A percentile compares a stretch with the other conserved stretches of the same genome.
phyloP scores from a whole-genome alignment of 495 filamentous ascomycete genomes.

The Pyronema domesticum region DNA sequence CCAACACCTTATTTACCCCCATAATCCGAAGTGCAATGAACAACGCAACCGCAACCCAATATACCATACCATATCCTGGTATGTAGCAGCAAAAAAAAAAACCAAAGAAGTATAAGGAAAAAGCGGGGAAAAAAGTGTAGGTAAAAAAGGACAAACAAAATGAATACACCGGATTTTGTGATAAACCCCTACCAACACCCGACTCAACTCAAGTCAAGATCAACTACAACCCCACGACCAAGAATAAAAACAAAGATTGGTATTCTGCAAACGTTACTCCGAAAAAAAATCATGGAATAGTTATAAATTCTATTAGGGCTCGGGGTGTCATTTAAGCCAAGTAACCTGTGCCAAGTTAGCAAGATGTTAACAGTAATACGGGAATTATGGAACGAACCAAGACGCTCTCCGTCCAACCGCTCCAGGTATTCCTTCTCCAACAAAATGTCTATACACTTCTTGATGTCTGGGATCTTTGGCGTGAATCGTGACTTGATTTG shows the following conservation, averaged over 20 bases:
- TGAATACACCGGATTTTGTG: too few relatives aligned
- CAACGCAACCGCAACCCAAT: too few relatives aligned
- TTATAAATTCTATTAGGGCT: background rate
- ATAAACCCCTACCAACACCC: too few relatives aligned
- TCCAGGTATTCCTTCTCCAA: slow-evolving; percentile 99
- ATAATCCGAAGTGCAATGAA: too few relatives aligned
- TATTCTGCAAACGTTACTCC: too few relatives aligned
- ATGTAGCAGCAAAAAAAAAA: too few relatives aligned
- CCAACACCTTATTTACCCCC: too few relatives aligned
- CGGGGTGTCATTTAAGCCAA: background rate
- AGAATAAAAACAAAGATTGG: too few relatives aligned
- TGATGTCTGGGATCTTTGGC: slow-evolving; percentile 86
- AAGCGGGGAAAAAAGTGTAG: too few relatives aligned
- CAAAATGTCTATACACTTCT: slow-evolving; percentile 97
- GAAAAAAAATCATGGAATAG: background rate
- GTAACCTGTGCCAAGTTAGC: background rate
- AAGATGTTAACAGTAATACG: background rate
- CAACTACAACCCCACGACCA: background rate
- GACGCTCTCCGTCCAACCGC: slow-evolving; percentile 78
- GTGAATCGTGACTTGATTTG: slow-evolving; percentile 91
- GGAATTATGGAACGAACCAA: slow-evolving; percentile 61
- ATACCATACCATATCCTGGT: too few relatives aligned
- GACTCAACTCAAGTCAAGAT: background rate
- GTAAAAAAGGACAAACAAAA: too few relatives aligned
- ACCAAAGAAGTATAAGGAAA: too few relatives aligned